Base-by-base conservation (phyloP, 1,284 basidiomycete genomes). In the Malassezia slooffiae region DNA sequence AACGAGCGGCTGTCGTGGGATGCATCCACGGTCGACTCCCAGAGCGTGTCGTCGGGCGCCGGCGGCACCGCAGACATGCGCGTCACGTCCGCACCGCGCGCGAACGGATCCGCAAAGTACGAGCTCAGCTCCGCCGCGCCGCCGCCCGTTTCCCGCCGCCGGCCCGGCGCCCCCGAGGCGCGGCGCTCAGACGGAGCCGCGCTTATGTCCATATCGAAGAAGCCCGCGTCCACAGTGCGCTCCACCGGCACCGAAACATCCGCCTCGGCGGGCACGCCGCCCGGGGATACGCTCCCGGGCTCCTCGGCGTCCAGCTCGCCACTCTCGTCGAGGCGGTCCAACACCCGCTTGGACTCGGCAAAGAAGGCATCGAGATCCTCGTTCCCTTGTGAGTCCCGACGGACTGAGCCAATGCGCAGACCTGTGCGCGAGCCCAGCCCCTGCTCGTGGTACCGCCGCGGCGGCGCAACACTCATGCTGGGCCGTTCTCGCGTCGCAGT, bases 371-470 rank as follows among this genome's bases (percentile, higher is more conserved):
- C 60, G 13, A 65, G 43, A 26, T 63, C 55, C 9, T 61, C 56
- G 36, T 62, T 45, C 9, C 86, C 89, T 62, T 87, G 83, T 12
- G 80, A 80, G 55, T 79, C 80, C n/a, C 60, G 46, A 4, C 37
- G 48, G 1, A 57, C 46, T 4, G 47, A 41, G 0, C 61, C 55
- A 11, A 63, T 58, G 10, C 56, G 53, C 15, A 70, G 52, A 19
- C 66, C 66, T 15, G 66, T 69, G 15, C 66, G 57, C 17, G 62
- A 55, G 8, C 66, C 66, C 3, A 65, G 55, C 9, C 62, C 62
- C 9, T 55, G 48, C 34, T 61, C 62, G 26, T 67, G 60, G 46
- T 58, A 69, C 27, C 62, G 54, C 7, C 59, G 57, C 17, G 56
- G 34, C 11, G 39, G 34, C 34, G 34, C 31, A 13, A 29, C 40